A percentile compares a stretch with the other conserved stretches of the same genome.
These are phyloP conservation scores for Beauveria sp. DNA, from an alignment of 2,329 filamentous ascomycete species.

Conservation along the genomic window DNA sequence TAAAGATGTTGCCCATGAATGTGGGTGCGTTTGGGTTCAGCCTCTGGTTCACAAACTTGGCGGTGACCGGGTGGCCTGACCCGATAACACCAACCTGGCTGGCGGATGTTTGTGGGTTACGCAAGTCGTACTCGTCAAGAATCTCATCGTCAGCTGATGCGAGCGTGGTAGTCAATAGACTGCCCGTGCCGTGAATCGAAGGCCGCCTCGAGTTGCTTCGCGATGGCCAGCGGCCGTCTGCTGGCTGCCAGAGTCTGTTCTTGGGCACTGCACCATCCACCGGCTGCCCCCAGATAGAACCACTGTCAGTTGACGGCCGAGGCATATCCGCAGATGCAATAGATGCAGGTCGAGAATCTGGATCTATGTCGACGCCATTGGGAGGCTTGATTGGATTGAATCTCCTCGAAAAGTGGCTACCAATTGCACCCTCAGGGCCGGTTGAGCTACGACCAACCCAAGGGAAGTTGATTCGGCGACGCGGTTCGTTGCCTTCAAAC, in stretches of 20 bases:
- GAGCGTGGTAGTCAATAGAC: slow-evolving; percentile 50
- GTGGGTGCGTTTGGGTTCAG: slow-evolving; percentile 86
- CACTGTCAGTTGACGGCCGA: slow-evolving; percentile 70
- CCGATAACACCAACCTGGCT: slow-evolving; percentile 68
- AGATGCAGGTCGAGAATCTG: slow-evolving; percentile 58
- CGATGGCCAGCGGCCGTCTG: slow-evolving; percentile 44
- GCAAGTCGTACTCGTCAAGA: slow-evolving; percentile 47
- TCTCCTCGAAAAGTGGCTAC: slow-evolving; percentile 28
- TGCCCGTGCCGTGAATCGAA: slow-evolving; percentile 71
- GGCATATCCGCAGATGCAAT: slow-evolving; percentile 65
- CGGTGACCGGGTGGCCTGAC: slow-evolving; percentile 52
- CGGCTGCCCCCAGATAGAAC: slow-evolving; percentile 62
- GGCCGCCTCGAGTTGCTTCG: slow-evolving; percentile 71
- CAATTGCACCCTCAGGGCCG: slow-evolving; percentile 31
- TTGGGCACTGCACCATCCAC: slow-evolving; percentile 41
- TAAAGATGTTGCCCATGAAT: slow-evolving; percentile 68
- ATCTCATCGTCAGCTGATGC: slow-evolving; percentile 60
- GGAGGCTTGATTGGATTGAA: slow-evolving; percentile 45
- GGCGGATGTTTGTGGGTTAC: slow-evolving; percentile 44
- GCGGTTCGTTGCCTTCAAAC: slow-evolving; percentile 42
- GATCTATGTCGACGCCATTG: slow-evolving; percentile 46
- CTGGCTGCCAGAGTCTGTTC: slow-evolving; percentile 58
- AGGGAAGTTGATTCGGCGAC: slow-evolving; percentile 51
- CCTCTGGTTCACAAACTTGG: slow-evolving; percentile 45
- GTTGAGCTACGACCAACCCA: slow-evolving; percentile 53